These are phyloP conservation scores for Kockiozyma suomiensis DNA, from an alignment of 805 yeast genomes.

Conservation along the genomic window DNA sequence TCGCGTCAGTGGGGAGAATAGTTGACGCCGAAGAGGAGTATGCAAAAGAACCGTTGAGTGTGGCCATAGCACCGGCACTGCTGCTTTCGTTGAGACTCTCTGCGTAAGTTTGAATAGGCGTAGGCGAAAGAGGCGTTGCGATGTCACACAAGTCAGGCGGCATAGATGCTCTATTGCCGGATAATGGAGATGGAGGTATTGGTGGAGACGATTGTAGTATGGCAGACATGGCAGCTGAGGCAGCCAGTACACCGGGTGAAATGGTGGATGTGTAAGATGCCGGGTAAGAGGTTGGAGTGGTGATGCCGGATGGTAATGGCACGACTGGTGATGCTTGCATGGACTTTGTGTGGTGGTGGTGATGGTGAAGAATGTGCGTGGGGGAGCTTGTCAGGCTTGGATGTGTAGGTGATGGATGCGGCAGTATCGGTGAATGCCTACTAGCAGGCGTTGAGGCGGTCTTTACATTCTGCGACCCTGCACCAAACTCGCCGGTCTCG, in stretches of 20 bases:
- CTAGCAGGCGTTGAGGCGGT: background rate
- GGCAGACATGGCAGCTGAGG: slow-evolving; percentile 25
- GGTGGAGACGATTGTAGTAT: slow-evolving; percentile 19
- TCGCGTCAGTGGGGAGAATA: background rate
- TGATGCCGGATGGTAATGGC: background rate
- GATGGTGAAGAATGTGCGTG: background rate
- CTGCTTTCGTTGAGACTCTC: background rate
- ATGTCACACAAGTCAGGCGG: slow-evolving; percentile 27
- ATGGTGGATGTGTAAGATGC: slow-evolving; percentile 3
- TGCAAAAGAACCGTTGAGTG: slow-evolving; percentile 2
- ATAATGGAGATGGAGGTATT: slow-evolving; percentile 27
- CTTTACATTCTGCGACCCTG: background rate
- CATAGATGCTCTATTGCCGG: background rate
- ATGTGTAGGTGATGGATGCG: slow-evolving; percentile 4
- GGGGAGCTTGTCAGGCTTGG: slow-evolving; percentile 3
- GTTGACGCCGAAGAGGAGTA: background rate
- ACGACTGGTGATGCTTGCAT: background rate
- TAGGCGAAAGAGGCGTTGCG: slow-evolving; percentile 26
- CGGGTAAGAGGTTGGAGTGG: slow-evolving; percentile 1
- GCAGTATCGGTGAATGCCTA: background rate
- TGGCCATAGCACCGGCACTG: background rate
- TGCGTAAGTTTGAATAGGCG: slow-evolving; percentile 16
- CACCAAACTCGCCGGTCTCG: slow-evolving; percentile 14
- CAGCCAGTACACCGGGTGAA: slow-evolving; percentile 19
- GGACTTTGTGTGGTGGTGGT: background rate